Evolutionary conservation across 2,329 filamentous ascomycete species (phyloP).

Genomic region (Colletotrichum musicola): DNA sequence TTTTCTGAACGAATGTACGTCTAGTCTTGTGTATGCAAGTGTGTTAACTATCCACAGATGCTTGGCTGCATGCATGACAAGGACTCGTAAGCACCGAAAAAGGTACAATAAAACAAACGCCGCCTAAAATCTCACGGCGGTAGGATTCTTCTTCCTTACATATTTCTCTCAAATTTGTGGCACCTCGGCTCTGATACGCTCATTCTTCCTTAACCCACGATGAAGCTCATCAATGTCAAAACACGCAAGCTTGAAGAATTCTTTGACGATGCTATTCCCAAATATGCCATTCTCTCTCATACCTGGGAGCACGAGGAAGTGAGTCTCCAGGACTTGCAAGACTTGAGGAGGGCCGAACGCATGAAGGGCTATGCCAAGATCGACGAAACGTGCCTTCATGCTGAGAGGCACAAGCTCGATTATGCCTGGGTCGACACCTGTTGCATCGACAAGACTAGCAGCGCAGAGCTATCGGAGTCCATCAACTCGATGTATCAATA

Average conservation of each 20-base stretch:
- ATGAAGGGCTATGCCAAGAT: conserved; percentile 40
- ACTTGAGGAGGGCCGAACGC: neutral
- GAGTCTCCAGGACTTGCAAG: conserved; percentile 36
- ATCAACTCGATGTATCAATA: conserved; percentile 42
- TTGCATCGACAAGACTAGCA: conserved; percentile 43
- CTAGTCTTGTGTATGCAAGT: too few relatives aligned
- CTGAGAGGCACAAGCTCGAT: conserved; percentile 20
- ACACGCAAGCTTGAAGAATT: conserved; percentile 1
- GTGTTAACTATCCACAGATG: too few relatives aligned
- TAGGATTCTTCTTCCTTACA: too few relatives aligned
- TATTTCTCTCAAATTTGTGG: too few relatives aligned
- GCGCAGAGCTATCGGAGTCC: conserved; percentile 42
- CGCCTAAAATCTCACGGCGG: too few relatives aligned
- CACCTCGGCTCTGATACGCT: too few relatives aligned
- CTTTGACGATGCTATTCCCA: neutral
- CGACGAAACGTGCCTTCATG: conserved; percentile 28
- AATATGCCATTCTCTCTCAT: conserved; percentile 47
- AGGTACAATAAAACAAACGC: too few relatives aligned
- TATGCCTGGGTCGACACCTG: conserved; percentile 45
- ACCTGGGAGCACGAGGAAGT: conserved; percentile 45
- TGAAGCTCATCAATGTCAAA: conserved; percentile 11
- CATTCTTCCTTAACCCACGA: neutral
- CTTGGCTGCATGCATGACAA: too few relatives aligned
- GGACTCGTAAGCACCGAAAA: too few relatives aligned
- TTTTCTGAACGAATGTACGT: too few relatives aligned